Evolutionary conservation across 257 asterid species (phyloP), one percentile per base, ranked within the genome.

Genomic region (Primulina tabacum): DNA sequence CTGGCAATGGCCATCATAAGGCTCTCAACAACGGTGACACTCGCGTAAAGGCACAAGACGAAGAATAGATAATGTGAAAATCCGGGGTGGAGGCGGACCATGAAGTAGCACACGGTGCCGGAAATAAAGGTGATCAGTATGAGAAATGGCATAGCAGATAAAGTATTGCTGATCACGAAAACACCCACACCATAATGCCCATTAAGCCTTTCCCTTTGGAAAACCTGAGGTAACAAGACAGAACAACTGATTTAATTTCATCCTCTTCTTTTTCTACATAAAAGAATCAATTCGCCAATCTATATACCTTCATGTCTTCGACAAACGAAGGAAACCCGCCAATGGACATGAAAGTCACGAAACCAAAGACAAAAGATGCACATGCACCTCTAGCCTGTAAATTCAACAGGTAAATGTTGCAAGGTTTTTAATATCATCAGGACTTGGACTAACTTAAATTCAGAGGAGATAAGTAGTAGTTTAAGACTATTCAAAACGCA

Each of bases 321-420:
- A 93, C 99, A n/a, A 93, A 93, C 1, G 97, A 93, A 66, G 99
- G 99, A n/a, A 93, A 93, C 28, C 99, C 99, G 60, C 99, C 99
- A 33, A 93, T 93, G 34, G 99, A 90, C 99, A 93, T 90, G 75
- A 93, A 93, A 21, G 99, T 90, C 11, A 93, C 96, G 64, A 93
- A 90, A 14, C 99, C 99, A 40, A 93, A 90, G 43, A 93, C 99
- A 60, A 93, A 93, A 7, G 99, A 89, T 1, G 99, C 97, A 26
- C 99, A 93, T 1, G 99, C 99, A 10, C 97, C 99, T 70, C 99
- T 84, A 26, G 98, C 98, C 98, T 92, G 92, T 56, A 69, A 32
- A 68, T 20, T 33, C 52, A 61, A 32, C 62, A 61, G 33, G 4
- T 4, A 33, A 21, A 8, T 56, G 26, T 18, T 58, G 21, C 16